These are phyloP conservation scores for Lignosus rhinocerotis DNA, from an alignment of 1,284 basidiomycete genomes.

Conservation along the genomic window DNA sequence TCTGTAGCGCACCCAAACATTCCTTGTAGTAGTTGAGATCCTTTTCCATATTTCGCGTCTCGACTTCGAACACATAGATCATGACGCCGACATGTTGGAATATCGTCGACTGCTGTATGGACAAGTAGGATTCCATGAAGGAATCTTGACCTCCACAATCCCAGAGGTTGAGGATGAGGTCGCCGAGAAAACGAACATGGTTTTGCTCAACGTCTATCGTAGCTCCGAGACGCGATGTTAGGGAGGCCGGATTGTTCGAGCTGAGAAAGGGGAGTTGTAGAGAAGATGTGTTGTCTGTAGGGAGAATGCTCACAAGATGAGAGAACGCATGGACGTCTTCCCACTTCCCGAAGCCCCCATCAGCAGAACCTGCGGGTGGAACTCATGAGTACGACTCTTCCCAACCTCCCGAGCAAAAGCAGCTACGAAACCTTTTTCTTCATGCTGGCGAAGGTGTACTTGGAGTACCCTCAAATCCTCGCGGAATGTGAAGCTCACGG, in stretches of 20 bases:
- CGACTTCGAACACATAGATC: slow-evolving; percentile 98
- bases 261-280: slow-evolving; percentile 40
- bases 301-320: slow-evolving; percentile 83
- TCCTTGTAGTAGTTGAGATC: slow-evolving; percentile 89
- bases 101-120: slow-evolving; percentile 86
- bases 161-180: slow-evolving; percentile 94
- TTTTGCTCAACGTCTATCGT: slow-evolving; percentile 99
- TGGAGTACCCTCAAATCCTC: not conserved
- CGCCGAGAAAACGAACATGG: slow-evolving; percentile 94
- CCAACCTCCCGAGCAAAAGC: not conserved
- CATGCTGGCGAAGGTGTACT: slow-evolving; percentile 19
- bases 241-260: slow-evolving; percentile 91
- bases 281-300: not conserved
- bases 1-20: slow-evolving; percentile 77
- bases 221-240: slow-evolving; percentile 90
- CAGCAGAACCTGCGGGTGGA: slow-evolving; percentile 69
- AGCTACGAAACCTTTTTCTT: slow-evolving; percentile 33
- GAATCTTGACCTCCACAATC: slow-evolving; percentile 98
- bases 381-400: not conserved
- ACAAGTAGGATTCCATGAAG: slow-evolving; percentile 96
- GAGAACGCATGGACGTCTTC: slow-evolving; percentile 97
- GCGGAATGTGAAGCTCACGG: not conserved
- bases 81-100: slow-evolving; percentile 96
- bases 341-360: slow-evolving; percentile 94
- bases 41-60: slow-evolving; percentile 69